Percentiles rank a stretch among this genome's conserved stretches.
Evolutionary conservation across 768 basidiomycete species (phyloP).

Genomic region (Rhodotorula kratochvilovae): DNA sequence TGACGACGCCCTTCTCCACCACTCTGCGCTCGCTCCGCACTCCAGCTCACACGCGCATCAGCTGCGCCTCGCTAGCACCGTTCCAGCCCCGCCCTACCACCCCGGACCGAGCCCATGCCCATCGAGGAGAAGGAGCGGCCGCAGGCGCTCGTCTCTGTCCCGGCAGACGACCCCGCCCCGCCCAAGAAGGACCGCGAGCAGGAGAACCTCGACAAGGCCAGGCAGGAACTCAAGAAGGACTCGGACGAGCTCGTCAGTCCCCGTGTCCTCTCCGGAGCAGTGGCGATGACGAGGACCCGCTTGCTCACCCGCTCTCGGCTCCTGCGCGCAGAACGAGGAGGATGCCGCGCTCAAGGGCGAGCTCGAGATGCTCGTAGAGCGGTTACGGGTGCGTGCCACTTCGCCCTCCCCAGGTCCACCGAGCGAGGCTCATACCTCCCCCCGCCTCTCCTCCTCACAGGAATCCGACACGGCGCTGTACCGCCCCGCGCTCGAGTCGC

Average conservation of each 20-base stretch:
- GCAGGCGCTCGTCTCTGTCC: background rate
- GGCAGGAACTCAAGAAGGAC: conserved; percentile 38
- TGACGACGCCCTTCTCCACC: too few relatives aligned
- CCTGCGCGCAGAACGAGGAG: conserved; percentile 73
- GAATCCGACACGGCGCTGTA: conserved; percentile 82
- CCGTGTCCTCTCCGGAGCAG: too few relatives aligned
- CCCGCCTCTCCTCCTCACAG: conserved; percentile 50
- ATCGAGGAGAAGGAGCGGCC: conserved; percentile 7
- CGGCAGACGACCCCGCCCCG: background rate
- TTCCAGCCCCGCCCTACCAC: background rate
- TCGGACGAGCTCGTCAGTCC: conserved; percentile 30
- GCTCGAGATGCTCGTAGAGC: conserved; percentile 93
- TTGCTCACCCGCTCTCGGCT: background rate
- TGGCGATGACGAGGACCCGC: background rate
- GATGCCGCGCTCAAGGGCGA: conserved; percentile 88
- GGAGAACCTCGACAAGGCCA: conserved; percentile 26
- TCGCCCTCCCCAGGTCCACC: background rate
- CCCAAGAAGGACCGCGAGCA: conserved; percentile 1
- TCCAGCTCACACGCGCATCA: too few relatives aligned
- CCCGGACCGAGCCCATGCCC: background rate
- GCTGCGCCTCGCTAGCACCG: background rate
- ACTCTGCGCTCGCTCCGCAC: background rate
- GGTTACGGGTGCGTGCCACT: conserved; percentile 66
- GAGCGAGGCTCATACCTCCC: background rate
- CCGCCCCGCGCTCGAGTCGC: conserved; percentile 82